These are phyloP conservation scores for Exophiala phaeomuriformis DNA, from an alignment of 2,329 filamentous ascomycete genomes.

Conservation along the genomic window DNA sequence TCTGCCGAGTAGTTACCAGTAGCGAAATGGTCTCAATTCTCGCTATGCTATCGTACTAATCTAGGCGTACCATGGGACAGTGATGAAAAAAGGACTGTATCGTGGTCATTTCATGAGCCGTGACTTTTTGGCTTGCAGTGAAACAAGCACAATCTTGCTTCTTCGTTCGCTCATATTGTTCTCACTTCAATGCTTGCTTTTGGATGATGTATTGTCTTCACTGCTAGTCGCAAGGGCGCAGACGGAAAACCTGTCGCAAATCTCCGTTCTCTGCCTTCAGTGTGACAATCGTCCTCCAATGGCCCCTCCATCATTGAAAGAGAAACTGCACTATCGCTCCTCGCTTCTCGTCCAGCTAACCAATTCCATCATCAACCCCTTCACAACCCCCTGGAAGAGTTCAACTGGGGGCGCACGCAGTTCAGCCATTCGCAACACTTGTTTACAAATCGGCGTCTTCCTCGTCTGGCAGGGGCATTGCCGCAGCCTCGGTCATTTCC, in stretches of 20 bases:
- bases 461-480: constrained; percentile 87
- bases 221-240: neutral
- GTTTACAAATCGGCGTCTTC: constrained; percentile 61
- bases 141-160: constrained; percentile 4
- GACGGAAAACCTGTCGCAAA: neutral
- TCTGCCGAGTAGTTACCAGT: neutral
- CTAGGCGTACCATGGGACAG: constrained; percentile 4
- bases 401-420: neutral
- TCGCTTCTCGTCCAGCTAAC: constrained; percentile 19
- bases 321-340: constrained; percentile 8
- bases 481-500: constrained; percentile 77
- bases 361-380: neutral
- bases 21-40: constrained; percentile 1
- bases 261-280: neutral
- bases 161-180: constrained; percentile 7
- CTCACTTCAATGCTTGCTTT: neutral
- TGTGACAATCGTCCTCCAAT: neutral
- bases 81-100: constrained; percentile 6
- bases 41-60: constrained; percentile 9
- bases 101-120: constrained; percentile 1
- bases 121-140: neutral
- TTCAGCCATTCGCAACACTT: neutral
- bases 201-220: neutral
- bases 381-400: neutral
- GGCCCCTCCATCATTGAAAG: neutral